Percentiles rank a stretch among this genome's conserved stretches.
Conservation (phyloP, 2,329 filamentous ascomycete genomes). For the Fusarium pilosicola region DNA sequence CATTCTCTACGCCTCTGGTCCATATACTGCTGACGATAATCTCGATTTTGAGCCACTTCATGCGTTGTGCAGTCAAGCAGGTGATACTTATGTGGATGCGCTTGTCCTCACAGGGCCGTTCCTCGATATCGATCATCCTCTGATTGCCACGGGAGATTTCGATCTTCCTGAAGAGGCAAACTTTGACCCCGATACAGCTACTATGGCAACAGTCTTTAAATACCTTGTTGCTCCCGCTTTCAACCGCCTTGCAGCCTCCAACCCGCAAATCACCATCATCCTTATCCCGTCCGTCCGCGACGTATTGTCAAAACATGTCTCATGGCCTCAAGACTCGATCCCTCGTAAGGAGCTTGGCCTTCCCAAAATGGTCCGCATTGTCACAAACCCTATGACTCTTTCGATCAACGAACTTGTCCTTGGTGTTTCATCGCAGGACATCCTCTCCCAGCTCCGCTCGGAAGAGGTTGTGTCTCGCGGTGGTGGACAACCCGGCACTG, state of each 20-base stretch:
- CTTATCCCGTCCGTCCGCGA: slow-evolving; percentile 87
- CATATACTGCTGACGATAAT: slow-evolving; percentile 92
- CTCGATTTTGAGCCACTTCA: slow-evolving; percentile 90
- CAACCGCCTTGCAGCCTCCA: slow-evolving; percentile 72
- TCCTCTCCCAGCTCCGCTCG: slow-evolving; percentile 81
- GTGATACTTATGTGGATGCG: slow-evolving; percentile 78
- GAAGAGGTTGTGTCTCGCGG: slow-evolving; percentile 66
- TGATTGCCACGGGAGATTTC: slow-evolving; percentile 83
- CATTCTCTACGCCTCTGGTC: slow-evolving; percentile 82
- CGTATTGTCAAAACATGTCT: slow-evolving; percentile 81
- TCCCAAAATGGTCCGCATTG: slow-evolving; percentile 77
- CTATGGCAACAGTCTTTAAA: slow-evolving; percentile 84
- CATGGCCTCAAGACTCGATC: slow-evolving; percentile 78
- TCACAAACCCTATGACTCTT: slow-evolving; percentile 91
- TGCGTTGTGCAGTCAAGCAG: slow-evolving; percentile 81
- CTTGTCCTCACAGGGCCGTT: slow-evolving; percentile 88
- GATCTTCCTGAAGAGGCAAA: slow-evolving; percentile 75
- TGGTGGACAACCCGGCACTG: slow-evolving; percentile 46
- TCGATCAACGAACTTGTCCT: slow-evolving; percentile 88
- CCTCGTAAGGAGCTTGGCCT: slow-evolving; percentile 78
- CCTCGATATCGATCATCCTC: slow-evolving; percentile 88
- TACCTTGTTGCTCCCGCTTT: slow-evolving; percentile 80
- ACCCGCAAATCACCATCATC: slow-evolving; percentile 83
- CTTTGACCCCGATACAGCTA: slow-evolving; percentile 80
- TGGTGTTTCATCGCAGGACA: slow-evolving; percentile 84